Conservation (phyloP, 352 stramenopile species). For the Pythium angustatum region DNA sequence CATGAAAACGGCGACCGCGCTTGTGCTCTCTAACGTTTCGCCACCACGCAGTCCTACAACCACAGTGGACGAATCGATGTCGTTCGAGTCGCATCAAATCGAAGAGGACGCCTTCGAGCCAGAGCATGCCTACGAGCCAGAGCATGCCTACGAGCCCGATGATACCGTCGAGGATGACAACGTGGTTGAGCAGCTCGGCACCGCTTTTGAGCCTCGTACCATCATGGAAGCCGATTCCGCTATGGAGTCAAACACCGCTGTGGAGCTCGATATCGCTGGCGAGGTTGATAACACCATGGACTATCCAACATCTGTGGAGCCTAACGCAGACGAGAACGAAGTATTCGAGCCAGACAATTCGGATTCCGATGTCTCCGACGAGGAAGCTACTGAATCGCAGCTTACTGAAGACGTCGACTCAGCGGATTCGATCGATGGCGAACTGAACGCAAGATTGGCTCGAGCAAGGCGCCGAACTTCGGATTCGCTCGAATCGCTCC, state of each 20-base stretch:
- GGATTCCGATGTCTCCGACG: background rate
- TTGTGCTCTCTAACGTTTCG: conserved; percentile 7
- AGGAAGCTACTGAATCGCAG: background rate
- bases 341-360: background rate
- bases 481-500: conserved; percentile 26
- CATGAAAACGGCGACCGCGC: conserved; percentile 24
- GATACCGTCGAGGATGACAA: background rate
- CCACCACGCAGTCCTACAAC: conserved; percentile 12
- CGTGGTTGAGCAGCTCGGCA: conserved; percentile 2
- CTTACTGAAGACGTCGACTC: conserved; percentile 2
- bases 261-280: background rate
- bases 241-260: background rate
- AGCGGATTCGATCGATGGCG: background rate
- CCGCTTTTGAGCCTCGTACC: too few species aligned
- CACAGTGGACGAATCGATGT: conserved; percentile 4
- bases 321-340: background rate
- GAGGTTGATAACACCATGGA: too few species aligned
- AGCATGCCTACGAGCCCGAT: background rate
- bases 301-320: too few species aligned
- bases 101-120: conserved; percentile 4
- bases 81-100: background rate
- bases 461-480: conserved; percentile 4
- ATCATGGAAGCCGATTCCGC: too few species aligned
- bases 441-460: conserved; percentile 9
- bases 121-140: background rate